phyloP scores from a whole-genome alignment of 441 rosid genomes.

The Gossypium trilobum region DNA sequence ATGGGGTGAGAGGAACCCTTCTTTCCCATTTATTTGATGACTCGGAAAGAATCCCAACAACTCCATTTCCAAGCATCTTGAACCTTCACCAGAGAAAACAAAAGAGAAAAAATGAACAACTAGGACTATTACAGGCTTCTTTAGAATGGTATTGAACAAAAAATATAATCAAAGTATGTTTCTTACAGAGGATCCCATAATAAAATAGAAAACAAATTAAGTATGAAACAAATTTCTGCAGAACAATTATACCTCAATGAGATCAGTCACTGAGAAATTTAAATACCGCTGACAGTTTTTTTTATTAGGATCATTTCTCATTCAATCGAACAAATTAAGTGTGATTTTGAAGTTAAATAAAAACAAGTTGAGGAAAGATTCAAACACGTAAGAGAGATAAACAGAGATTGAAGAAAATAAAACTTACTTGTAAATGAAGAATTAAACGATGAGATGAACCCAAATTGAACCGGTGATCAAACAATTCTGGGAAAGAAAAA shows the following conservation, averaged over 20 bases:
- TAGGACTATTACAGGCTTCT: neutral
- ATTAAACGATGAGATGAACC: neutral
- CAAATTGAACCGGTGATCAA: neutral
- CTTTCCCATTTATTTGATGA: slow-evolving; percentile 83
- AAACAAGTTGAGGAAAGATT: neutral
- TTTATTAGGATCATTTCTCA: no score
- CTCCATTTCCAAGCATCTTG: slow-evolving; percentile 74
- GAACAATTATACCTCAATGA: neutral
- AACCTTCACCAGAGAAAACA: neutral
- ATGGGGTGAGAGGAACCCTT: slow-evolving; percentile 73
- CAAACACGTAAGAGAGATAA: neutral
- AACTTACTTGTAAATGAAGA: neutral
- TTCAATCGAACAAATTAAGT: no score
- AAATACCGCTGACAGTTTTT: no score
- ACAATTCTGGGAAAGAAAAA: neutral
- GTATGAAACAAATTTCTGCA: neutral
- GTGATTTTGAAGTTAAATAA: neutral
- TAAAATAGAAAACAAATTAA: neutral
- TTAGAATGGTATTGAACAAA: neutral
- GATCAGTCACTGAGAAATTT: no score
- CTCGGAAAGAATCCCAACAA: slow-evolving; percentile 74
- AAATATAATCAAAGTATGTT: neutral
- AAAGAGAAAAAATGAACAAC: neutral
- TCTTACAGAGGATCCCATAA: neutral
- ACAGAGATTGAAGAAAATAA: neutral